phyloP scores from a whole-genome alignment of 129 eudicot genomes.

The Flaveria bidentis region DNA sequence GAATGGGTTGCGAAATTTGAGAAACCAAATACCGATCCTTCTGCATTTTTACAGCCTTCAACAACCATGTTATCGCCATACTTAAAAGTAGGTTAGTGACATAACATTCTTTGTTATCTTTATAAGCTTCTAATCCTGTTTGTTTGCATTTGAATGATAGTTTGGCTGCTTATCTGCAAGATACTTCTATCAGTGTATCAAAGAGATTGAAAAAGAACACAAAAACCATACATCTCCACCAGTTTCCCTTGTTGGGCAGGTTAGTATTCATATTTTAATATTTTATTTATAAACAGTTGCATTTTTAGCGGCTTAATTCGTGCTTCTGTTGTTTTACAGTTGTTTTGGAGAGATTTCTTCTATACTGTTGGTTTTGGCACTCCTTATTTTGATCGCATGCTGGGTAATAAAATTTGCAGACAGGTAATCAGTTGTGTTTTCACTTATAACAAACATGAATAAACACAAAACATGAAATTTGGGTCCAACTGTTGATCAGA shows the following conservation, averaged over 20 bases:
- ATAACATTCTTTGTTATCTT: constrained; percentile 5
- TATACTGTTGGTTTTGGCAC: constrained; percentile 85
- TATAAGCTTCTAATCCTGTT: constrained; percentile 31
- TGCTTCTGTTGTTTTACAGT: constrained; percentile 42
- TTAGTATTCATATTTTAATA: constrained; percentile 17
- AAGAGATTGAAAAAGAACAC: constrained; percentile 58
- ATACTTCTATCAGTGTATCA: constrained; percentile 73
- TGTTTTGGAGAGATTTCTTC: constrained; percentile 88
- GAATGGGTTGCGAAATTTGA: constrained; percentile 94
- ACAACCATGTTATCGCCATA: constrained; percentile 84
- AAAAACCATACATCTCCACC: constrained; percentile 84
- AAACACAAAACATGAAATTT: too few relatives aligned
- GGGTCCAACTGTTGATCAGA: too few relatives aligned
- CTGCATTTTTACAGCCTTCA: constrained; percentile 75
- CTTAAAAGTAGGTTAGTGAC: constrained; percentile 62
- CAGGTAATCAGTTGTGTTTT: constrained; percentile 53
- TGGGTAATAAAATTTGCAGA: constrained; percentile 75
- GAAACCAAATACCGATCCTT: constrained; percentile 90
- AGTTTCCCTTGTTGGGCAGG: constrained; percentile 92
- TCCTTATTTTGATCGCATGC: constrained; percentile 80
- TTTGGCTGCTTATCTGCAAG: constrained; percentile 90
- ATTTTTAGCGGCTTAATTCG: constrained; percentile 20
- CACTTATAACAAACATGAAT: too few relatives aligned
- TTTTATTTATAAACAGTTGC: not conserved
- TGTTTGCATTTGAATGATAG: constrained; percentile 47